A percentile compares a stretch with the other conserved stretches of the same genome.
These are phyloP conservation scores for Nannochloropsis oceanica DNA, from an alignment of 108 stramenopile genomes.

Conservation along the genomic window DNA sequence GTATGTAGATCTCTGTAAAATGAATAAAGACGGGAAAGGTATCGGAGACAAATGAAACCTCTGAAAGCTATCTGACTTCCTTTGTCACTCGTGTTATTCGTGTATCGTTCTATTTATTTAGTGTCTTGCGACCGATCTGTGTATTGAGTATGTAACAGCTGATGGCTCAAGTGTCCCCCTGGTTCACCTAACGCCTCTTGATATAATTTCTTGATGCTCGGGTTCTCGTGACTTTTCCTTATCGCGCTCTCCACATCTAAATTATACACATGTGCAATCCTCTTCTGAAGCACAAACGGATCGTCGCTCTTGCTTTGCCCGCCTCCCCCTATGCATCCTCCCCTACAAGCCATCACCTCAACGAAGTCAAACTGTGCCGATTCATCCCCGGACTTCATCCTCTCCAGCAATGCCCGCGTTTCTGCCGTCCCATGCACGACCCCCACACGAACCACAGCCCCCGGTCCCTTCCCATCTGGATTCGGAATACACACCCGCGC, in stretches of 20 bases:
- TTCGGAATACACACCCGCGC: neutral
- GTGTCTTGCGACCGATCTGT: neutral
- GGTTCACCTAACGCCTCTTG: neutral
- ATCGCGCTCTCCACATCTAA: neutral
- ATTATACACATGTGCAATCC: neutral
- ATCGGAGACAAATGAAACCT: too few species aligned
- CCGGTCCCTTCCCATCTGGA: neutral
- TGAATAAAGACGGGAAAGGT: too few species aligned
- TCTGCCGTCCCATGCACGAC: conserved; percentile 1
- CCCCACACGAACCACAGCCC: neutral
- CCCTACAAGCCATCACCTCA: conserved; percentile 10
- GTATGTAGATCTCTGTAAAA: neutral
- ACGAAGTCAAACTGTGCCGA: neutral
- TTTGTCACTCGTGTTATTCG: too few species aligned
- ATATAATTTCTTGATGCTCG: neutral
- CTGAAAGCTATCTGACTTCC: too few species aligned
- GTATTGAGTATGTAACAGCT: neutral
- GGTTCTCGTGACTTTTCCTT: neutral
- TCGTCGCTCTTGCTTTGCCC: conserved; percentile 2
- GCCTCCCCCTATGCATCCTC: conserved; percentile 9
- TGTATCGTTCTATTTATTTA: neutral
- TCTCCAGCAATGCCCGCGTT: neutral
- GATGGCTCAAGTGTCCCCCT: neutral
- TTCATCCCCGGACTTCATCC: neutral
- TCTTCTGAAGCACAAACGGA: neutral